Percentiles rank a stretch among this genome's conserved stretches.
phyloP scores from a whole-genome alignment of 2,329 filamentous ascomycete genomes.

The Lizonia empirigonia region DNA sequence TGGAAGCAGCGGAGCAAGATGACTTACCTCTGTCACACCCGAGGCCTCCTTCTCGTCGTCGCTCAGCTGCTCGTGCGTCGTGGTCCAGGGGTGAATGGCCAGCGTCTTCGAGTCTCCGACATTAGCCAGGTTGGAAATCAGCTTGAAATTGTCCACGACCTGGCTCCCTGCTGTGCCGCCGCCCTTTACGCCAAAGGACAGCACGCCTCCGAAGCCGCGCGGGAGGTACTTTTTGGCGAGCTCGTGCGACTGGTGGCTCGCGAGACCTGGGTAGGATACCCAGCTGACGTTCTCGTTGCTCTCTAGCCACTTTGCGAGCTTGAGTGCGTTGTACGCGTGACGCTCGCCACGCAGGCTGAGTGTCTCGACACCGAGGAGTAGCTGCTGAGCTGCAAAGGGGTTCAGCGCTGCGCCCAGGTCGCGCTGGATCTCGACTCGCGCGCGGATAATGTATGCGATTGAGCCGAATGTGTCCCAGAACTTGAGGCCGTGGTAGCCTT shows the following conservation, averaged over 20 bases:
- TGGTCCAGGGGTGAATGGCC: constrained; percentile 93
- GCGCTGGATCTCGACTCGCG: constrained; percentile 86
- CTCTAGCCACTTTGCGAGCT: constrained; percentile 82
- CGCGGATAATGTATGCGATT: constrained; percentile 80
- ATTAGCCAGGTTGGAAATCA: constrained; percentile 95
- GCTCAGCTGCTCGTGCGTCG: constrained; percentile 89
- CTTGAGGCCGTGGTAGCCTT: constrained; percentile 90
- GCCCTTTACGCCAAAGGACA: constrained; percentile 93
- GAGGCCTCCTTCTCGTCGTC: constrained; percentile 80
- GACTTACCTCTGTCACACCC: constrained; percentile 74
- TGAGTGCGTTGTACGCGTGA: constrained; percentile 82
- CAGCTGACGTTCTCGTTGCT: constrained; percentile 82
- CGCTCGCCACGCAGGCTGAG: constrained; percentile 84
- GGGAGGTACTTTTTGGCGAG: constrained; percentile 85
- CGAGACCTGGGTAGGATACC: constrained; percentile 91
- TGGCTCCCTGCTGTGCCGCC: constrained; percentile 81
- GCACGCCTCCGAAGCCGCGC: constrained; percentile 84
- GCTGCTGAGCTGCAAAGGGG: constrained; percentile 91
- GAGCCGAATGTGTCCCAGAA: constrained; percentile 93
- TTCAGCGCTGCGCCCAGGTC: constrained; percentile 84
- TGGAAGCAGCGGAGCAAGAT: no score
- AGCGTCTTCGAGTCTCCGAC: constrained; percentile 95
- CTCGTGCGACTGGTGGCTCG: constrained; percentile 79
- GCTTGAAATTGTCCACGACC: constrained; percentile 91
- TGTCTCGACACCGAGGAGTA: constrained; percentile 88